A percentile compares a stretch with the other conserved stretches of the same genome.
Conservation (phyloP, 371 early-diverging fungal genomes). For the Mortierella sp. region DNA sequence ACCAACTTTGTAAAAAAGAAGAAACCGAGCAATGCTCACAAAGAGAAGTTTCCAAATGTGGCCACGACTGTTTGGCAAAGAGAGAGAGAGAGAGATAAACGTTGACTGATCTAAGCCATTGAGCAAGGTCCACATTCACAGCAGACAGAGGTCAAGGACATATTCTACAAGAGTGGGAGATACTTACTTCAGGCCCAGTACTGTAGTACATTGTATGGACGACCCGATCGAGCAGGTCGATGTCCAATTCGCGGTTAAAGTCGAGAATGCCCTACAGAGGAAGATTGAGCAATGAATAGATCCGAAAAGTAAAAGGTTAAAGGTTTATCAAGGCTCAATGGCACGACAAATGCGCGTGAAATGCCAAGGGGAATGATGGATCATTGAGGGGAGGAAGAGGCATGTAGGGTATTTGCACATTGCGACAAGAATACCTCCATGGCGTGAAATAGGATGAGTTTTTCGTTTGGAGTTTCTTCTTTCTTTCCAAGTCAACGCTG, state of each 20-base stretch:
- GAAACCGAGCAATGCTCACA: not conserved
- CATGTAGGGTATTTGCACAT: not conserved
- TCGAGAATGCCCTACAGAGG: conserved; percentile 81
- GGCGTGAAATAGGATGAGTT: conserved; percentile 10
- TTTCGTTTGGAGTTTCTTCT: conserved; percentile 2
- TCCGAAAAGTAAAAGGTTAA: conserved; percentile 14
- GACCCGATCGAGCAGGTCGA: conserved; percentile 88
- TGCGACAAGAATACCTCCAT: conserved; percentile 19
- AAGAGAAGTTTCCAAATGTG: not conserved
- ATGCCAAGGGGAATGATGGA: not conserved
- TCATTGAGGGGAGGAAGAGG: not conserved
- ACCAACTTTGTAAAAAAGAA: not conserved
- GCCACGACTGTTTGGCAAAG: not conserved
- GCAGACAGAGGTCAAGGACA: not conserved
- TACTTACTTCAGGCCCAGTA: conserved; percentile 77
- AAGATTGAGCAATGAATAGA: not conserved
- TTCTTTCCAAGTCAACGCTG: not conserved
- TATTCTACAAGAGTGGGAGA: not conserved
- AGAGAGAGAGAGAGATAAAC: too few species aligned
- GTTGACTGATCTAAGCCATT: not conserved
- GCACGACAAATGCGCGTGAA: not conserved
- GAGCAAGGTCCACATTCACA: not conserved
- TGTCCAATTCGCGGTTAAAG: conserved; percentile 89
- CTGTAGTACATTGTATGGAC: conserved; percentile 83
- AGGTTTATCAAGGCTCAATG: not conserved